Conservation (phyloP, 257 asterid species). For the Nicotiana tomentosiformis region DNA sequence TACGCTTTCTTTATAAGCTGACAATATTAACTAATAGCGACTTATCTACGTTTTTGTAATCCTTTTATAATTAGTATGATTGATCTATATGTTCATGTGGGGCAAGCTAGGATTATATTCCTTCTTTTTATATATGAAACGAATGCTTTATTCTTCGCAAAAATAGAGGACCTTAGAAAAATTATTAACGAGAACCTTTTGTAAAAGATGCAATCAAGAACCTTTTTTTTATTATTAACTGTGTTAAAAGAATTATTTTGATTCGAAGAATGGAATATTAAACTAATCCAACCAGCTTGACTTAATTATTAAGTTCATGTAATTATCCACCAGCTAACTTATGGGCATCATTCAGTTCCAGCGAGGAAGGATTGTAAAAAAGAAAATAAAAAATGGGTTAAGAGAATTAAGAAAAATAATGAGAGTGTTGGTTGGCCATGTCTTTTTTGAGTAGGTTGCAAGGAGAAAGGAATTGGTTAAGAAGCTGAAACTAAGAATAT, state of each 20-base stretch:
- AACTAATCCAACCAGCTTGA: not conserved
- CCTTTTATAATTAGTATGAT: constrained; percentile 16
- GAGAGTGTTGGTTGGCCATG: constrained; percentile 26
- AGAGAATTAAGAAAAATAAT: not conserved
- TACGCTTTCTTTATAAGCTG: constrained; percentile 21
- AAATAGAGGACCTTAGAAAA: not conserved
- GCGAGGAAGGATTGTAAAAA: not conserved
- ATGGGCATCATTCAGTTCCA: constrained; percentile 2
- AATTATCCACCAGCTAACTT: not conserved
- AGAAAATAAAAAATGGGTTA: not conserved
- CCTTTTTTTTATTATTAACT: not conserved
- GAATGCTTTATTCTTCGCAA: not conserved
- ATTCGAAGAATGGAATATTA: not conserved
- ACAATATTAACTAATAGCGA: constrained; percentile 21
- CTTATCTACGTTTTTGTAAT: constrained; percentile 5
- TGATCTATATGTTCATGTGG: constrained; percentile 5
- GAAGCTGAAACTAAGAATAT: constrained; percentile 20
- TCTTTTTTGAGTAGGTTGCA: constrained; percentile 34
- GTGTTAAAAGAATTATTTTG: not conserved
- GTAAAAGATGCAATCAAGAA: not conserved
- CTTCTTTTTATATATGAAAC: not conserved
- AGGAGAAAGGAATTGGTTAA: constrained; percentile 14
- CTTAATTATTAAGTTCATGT: constrained; percentile 4
- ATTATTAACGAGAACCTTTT: not conserved
- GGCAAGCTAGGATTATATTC: not conserved